Evolutionary conservation across 106 monocot genomes (phyloP).

Genomic region (Dendrobium huoshanense): DNA sequence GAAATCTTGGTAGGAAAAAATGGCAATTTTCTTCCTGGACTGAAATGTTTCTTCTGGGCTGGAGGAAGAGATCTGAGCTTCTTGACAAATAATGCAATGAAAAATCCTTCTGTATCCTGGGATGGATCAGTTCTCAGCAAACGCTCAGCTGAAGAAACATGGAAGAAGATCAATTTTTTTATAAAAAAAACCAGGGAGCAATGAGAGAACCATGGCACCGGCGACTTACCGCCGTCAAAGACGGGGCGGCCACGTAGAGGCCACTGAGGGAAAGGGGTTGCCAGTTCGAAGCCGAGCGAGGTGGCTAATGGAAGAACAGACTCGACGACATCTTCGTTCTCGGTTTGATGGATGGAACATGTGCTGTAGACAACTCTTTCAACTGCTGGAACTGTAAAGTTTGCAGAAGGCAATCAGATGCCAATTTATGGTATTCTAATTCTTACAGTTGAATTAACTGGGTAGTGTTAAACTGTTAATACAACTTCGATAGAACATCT

Average conservation of each 20-base stretch:
- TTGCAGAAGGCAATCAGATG: background rate
- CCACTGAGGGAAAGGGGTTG: constrained; percentile 77
- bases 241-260: constrained; percentile 82
- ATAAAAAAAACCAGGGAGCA: background rate
- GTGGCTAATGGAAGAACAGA: constrained; percentile 71
- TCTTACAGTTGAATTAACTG: too few species aligned
- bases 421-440: too few species aligned
- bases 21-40: background rate
- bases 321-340: constrained; percentile 84
- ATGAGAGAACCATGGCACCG: background rate
- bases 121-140: constrained; percentile 62
- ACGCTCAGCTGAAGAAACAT: constrained; percentile 50
- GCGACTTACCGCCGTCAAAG: constrained; percentile 68
- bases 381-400: constrained; percentile 63
- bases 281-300: constrained; percentile 62
- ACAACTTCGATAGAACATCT: too few species aligned
- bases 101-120: constrained; percentile 83
- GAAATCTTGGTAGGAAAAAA: background rate
- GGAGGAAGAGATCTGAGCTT: background rate
- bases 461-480: too few species aligned
- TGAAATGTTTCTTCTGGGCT: background rate
- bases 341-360: constrained; percentile 75
- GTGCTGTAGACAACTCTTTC: constrained; percentile 93
- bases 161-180: background rate
- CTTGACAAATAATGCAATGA: constrained; percentile 83